These are phyloP conservation scores for Pseudomonodictys pantanalensis DNA, from an alignment of 495 filamentous ascomycete genomes.

Conservation along the genomic window DNA sequence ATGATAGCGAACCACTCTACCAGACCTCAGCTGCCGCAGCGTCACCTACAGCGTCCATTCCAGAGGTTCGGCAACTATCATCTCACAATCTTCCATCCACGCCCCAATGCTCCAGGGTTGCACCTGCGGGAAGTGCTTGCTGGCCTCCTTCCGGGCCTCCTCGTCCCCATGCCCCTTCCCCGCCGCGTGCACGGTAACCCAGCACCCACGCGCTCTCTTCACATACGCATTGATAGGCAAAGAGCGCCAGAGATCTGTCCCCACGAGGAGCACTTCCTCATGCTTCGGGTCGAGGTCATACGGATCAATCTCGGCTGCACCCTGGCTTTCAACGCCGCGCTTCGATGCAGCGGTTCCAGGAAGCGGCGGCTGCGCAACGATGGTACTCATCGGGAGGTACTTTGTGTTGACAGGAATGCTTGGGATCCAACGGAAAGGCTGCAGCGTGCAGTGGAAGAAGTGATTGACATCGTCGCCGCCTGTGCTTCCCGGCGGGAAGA, in stretches of 20 bases:
- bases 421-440: slow-evolving; percentile 44
- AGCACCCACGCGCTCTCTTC: slow-evolving; percentile 46
- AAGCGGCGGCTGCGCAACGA: slow-evolving; percentile 49
- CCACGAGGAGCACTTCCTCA: slow-evolving; percentile 18
- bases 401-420: slow-evolving; percentile 44
- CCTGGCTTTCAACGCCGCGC: slow-evolving; percentile 37
- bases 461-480: slow-evolving; percentile 19
- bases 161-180: slow-evolving; percentile 13
- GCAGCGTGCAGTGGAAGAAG: slow-evolving; percentile 48
- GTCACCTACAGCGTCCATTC: slow-evolving; percentile 28
- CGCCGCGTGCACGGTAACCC: slow-evolving; percentile 20
- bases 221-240: slow-evolving; percentile 25
- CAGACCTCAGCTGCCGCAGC: no score
- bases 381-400: slow-evolving; percentile 35
- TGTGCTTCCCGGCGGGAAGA: slow-evolving; percentile 41
- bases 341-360: slow-evolving; percentile 44
- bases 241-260: slow-evolving; percentile 25
- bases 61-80: slow-evolving; percentile 36
- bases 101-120: slow-evolving; percentile 47
- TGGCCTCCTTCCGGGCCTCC: slow-evolving; percentile 27
- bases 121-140: slow-evolving; percentile 46
- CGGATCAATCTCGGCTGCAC: slow-evolving; percentile 34
- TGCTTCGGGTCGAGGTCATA: slow-evolving; percentile 19
- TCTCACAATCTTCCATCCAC: slow-evolving; percentile 44
- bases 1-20: no score